Base-by-base conservation (phyloP, 441 rosid genomes). In the Erodium chrysanthum region DNA sequence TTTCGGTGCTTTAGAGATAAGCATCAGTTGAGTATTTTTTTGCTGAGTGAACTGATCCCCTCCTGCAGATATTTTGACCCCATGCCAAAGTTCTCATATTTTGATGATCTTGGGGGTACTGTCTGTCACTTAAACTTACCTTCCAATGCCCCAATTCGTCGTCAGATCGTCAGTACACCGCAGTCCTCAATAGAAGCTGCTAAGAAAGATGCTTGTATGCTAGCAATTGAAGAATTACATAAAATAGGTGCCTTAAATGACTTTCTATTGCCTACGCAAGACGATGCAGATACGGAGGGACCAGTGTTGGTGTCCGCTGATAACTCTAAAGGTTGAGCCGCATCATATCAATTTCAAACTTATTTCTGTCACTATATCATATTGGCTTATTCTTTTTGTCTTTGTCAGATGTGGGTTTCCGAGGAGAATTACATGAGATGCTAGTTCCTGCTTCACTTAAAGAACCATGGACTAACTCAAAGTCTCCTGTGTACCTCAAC, bases 191-290 rank as follows among this genome's bases (percentile, higher is more conserved):
- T 67, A 64, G 96, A 91, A 76, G 87, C 82, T 81, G 96, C 98
- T 59, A 91, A 89, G 78, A 91, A 77, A 79, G 92, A 88, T 71
- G 91, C 94, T 72, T 89, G 93, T 77, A 80, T 91, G 76, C 84
- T 82, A 78, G 97, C 97, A 63, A 84, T 94, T 72, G 82, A 85
- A 80, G 80, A 84, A 78, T 82, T 94, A 84, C 98, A 94, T 80
- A 79, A 81, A 74, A 66, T 86, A 71, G 97, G 92, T 79, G 92
- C 87, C 72, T 81, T 94, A 67, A 87, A 77, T 68, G 82, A 87
- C 48, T 82, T 75, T 81, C 90, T 94, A 66, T 79, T 94, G 85
- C 91, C 88, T 37, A 77, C 70, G 61, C 73, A 69, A 58, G 79
- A 76, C 56, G 77, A 74, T 78, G 77, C 42, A 63, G 70, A 76